Evolutionary conservation across 805 yeast species (phyloP), one percentile per base, ranked within the genome.

Genomic region (Candida berthetii): DNA sequence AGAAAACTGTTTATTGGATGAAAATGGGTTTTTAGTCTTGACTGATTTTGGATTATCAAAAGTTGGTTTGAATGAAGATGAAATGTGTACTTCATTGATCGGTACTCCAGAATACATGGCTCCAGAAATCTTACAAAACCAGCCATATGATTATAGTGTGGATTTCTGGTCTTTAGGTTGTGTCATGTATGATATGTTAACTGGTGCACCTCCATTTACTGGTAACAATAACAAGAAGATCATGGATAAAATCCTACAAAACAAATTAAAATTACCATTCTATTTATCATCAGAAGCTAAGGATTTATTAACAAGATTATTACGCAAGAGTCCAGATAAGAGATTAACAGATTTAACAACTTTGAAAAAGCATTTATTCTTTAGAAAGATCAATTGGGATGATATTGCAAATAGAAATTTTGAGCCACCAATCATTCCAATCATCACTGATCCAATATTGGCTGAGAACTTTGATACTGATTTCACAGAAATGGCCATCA

Each of bases 31-130:
- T 60, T 82, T 93, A 50, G 96, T 96, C 0, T 69, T 91, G 44
- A 93, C 98, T 64, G 99, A 91, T 64, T 91, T 91, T 65, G 99
- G 99, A 2, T 72, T 91, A 41, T 86, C 96, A 28, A 91, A 93
- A 66, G 96, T 96, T 25, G 64, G 48, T 38, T 47, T 55, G 14
- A 61, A 64, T 33, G 63, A 65, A 25, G 74, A 80, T 42, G 78
- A 78, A 4, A 77, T 85, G 9, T 85, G 93, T 63, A 93, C 93
- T 3, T 82, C 90, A 76, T 42, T 84, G 48, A 76, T 80, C 39
- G 93, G 93, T 1, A 84, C 93, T 0, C 86, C 89, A 1, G 88
- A 84, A 55, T 84, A 84, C 52, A 84, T 88, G 80, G 96, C 96
- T 0, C 96, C 96, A 3, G 96, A 88, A 58, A 82, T 89, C 27